Base-by-base conservation (phyloP, 176 grass and related monocot genomes). In the Dactylis glomerata region DNA sequence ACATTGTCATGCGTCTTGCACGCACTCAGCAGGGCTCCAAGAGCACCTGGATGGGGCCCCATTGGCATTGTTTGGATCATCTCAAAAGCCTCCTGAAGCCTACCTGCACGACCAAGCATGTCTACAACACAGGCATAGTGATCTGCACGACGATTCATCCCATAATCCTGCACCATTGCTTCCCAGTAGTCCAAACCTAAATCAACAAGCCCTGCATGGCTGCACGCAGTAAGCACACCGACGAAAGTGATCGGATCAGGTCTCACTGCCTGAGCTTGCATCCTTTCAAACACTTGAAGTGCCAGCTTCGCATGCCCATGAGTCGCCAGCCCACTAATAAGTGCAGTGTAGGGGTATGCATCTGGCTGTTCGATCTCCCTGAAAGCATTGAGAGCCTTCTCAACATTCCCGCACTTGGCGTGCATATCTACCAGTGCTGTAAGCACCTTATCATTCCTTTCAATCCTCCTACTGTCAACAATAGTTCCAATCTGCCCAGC, bases 371-470 rank as follows among this genome's bases (percentile, higher is more conserved):
- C 22, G 40, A 95, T 92, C 83, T 92, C 86, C 42, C 89, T 83
- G 54, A 95, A 95, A 51, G 47, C 82, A 68, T 37, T 51, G 40
- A 90, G 80, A 65, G 90, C 90, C 75, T 90, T 50, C 37, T 90
- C 86, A 3, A 95, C 86, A 68, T 95, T 95, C 13, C 88, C 90
- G 3, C 93, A 92, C 77, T 92, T 95, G 50, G 90, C 85, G 15
- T 90, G 88, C 93, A 95, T 90, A 85, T 95, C 93, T 20, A 95
- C 88, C 6, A 95, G 64, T 30, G 90, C 90, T 23, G 93, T 95
- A 71, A 95, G 90, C 15, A 95, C 66, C 78, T 89, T 92, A 28
- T 79, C 86, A 4, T 92, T 95, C 76, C 88, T 92, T 71, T 90
- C 90, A 23, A 92, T 92, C 70, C 75, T 81, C 72, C 86, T 95